These are phyloP conservation scores for Hylodesmum podocarpum DNA, from an alignment of 306 rosid genomes.

Conservation along the genomic window DNA sequence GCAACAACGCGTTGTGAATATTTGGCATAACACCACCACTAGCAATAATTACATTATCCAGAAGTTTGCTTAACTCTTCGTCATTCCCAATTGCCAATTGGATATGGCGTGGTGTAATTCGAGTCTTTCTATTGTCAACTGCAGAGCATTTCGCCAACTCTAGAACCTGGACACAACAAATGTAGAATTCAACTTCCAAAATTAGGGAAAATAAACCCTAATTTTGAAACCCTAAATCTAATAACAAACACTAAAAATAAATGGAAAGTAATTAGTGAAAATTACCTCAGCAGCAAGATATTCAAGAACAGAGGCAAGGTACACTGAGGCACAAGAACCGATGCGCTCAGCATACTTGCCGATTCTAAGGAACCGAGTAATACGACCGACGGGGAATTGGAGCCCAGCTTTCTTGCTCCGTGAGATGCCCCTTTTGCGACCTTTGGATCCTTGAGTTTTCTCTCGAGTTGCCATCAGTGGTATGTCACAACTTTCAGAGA, in stretches of 20 bases:
- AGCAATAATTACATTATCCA: slow-evolving; percentile 86
- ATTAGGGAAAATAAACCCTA: background rate
- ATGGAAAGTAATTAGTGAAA: background rate
- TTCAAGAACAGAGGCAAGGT: slow-evolving; percentile 92
- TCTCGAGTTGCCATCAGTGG: slow-evolving; percentile 67
- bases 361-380: slow-evolving; percentile 80
- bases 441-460: slow-evolving; percentile 68
- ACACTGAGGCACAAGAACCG: slow-evolving; percentile 94
- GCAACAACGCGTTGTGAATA: slow-evolving; percentile 79
- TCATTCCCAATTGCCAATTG: slow-evolving; percentile 79
- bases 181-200: background rate
- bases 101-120: slow-evolving; percentile 83
- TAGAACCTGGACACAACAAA: slow-evolving; percentile 47
- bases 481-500: too few species aligned
- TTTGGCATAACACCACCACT: slow-evolving; percentile 97
- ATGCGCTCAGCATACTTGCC: slow-evolving; percentile 96
- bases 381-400: slow-evolving; percentile 95
- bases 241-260: background rate
- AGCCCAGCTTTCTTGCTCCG: slow-evolving; percentile 87
- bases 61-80: slow-evolving; percentile 91
- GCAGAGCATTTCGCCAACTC: slow-evolving; percentile 88
- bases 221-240: slow-evolving; percentile 38
- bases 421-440: slow-evolving; percentile 75
- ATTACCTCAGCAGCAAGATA: slow-evolving; percentile 90
- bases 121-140: slow-evolving; percentile 84